Base-by-base conservation (phyloP, 495 filamentous ascomycete genomes). In the Xylaria sp. region DNA sequence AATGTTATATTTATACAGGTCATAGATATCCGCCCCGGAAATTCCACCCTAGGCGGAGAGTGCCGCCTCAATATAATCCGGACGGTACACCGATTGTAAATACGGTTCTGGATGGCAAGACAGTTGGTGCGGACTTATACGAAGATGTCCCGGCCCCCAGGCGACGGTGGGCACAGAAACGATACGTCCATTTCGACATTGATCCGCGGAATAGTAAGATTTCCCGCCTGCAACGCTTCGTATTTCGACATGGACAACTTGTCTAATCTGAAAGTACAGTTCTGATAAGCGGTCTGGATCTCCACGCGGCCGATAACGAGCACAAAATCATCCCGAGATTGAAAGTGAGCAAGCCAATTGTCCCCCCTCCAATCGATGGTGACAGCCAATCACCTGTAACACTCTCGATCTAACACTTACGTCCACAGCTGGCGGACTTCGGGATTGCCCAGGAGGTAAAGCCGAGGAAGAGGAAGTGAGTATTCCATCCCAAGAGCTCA, bases 111-210 rank as follows among this genome's bases (percentile, higher is more conserved):
- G 43, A 19, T 26, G 52, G 61, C 52, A 71, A 69, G 52, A 37
- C 53, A 1, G 26, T 69, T 26, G 69, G 63, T 12, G 17, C 19
- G 0, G 67, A 77, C 4, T 64, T 75, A 44, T 71, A 68, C 31
- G 71, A 77, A 41, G 57, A 69, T 1, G 33, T 77, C 35, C 73
- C 71, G 4, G 12, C 4, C 8, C 2, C 43, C 9, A 55, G 29
- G 17, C 62, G 67, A 15, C 68, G 68, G 24, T 73, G 57, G 52
- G 71, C 69, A 24, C 17, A 26, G 48, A 74, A 72, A 37, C 12
- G 44, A 11, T 24, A 72, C 14, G 67, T 71, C 14, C 75, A 75
- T 67, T 75, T 74, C 59, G 73, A 77, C 43, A 73, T 77, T 33
- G 73, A 75, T 48, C 71, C 69, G 0, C 55, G 19, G 17, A 77